Evolutionary conservation across 257 asterid genomes (phyloP).

Genomic region (Solanum habrochaites): DNA sequence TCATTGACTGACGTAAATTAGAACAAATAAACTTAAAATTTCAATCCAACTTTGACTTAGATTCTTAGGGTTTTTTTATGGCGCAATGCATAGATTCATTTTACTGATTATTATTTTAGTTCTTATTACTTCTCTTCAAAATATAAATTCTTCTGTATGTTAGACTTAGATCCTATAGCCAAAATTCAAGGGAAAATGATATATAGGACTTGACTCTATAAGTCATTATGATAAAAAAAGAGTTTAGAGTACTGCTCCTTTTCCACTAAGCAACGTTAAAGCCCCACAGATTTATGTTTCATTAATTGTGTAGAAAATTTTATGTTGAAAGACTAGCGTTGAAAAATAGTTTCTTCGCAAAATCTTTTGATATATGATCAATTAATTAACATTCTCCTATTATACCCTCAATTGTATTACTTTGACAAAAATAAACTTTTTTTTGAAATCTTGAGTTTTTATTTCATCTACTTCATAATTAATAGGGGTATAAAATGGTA

Average conservation of each 20-base stretch:
- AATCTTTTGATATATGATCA: not conserved
- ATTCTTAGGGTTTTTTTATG: not conserved
- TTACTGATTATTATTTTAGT: not conserved
- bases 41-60: not conserved
- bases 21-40: not conserved
- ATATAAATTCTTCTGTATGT: not conserved
- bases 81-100: not conserved
- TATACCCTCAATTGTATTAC: no score
- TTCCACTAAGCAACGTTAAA: not conserved
- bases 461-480: no score
- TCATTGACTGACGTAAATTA: not conserved
- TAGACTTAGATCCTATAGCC: not conserved
- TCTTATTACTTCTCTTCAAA: not conserved
- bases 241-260: not conserved
- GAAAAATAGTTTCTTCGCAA: not conserved
- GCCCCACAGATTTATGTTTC: not conserved
- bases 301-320: not conserved
- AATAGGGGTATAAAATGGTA: no score
- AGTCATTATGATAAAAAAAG: not conserved
- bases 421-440: no score
- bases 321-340: not conserved
- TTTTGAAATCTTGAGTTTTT: no score
- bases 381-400: slow-evolving; percentile 11
- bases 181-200: not conserved
- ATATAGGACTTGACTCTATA: not conserved